Evolutionary conservation across 192 early-diverging fungal species (phyloP), one percentile per base, ranked within the genome.

Genomic region (Backusella liffmaniae): DNA sequence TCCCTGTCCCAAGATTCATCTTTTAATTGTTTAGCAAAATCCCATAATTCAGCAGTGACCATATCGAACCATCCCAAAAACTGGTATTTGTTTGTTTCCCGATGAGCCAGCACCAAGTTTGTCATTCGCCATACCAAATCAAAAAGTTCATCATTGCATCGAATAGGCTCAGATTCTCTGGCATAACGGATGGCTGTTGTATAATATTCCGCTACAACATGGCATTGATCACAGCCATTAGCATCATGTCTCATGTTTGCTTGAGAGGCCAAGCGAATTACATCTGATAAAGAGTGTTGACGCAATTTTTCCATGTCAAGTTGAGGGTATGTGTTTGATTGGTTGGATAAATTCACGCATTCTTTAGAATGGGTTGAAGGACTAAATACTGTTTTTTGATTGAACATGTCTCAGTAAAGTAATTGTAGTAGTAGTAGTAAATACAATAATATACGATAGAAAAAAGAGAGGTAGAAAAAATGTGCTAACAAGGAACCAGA

Each of bases 21-120:
- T 39, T 73, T 73, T 26, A 73, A 41, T 39, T 59, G 53, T 15
- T 73, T 73, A 4, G 53, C 51, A 16, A 73, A 73, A 62, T 73
- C 72, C 72, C 72, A 73, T 23, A 73, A 35, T 59, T 73, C 72
- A 15, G 35, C 8, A 1, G 53, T 37, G 0, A 73, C 49, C 21
- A 59, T 41, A 37, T 62, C 72, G 37, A 73, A 73, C 72, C 72
- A 73, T 18, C 23, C 34, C 53, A 73, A 26, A 59, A 23, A 65
- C 8, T 73, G 72, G 15, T 56, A 29, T 59, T 51, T 73, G 37
- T 39, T 51, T 51, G 72, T 73, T 41, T 73, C 72, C 15, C 49
- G 56, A 65, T 73, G 72, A 62, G 35, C 32, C 32, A 35, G 23
- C n/a, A 73, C 30, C 35, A 73, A 56, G 32, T 62, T 51, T 15